phyloP scores from a whole-genome alignment of 768 basidiomycete genomes.

The Symmetrospora coprosmae region DNA sequence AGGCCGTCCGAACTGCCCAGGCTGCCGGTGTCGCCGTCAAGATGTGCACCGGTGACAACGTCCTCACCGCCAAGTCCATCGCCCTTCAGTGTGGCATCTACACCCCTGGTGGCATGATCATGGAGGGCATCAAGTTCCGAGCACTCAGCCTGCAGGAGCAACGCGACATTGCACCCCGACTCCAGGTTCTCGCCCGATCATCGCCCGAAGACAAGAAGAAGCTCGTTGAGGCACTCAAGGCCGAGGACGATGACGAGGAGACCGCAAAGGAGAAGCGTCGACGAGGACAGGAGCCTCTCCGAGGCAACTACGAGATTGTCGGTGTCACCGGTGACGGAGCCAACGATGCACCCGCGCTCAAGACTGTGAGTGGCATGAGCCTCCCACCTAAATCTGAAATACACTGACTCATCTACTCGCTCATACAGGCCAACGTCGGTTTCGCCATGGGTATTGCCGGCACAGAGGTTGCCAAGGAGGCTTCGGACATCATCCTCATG shows the following conservation, averaged over 20 bases:
- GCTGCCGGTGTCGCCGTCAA: slow-evolving; percentile 83
- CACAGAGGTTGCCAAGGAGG: slow-evolving; percentile 97
- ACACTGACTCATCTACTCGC: slow-evolving; percentile 5
- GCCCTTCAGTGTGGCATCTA: slow-evolving; percentile 93
- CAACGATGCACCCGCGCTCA: slow-evolving; percentile 91
- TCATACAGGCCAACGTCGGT: slow-evolving; percentile 69
- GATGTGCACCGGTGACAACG: slow-evolving; percentile 98
- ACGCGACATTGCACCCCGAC: slow-evolving; percentile 68
- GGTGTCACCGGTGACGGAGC: slow-evolving; percentile 97
- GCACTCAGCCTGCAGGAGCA: slow-evolving; percentile 55
- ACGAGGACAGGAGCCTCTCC: no score
- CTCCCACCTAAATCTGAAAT: no score
- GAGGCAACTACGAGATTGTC: no score
- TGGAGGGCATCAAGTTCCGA: slow-evolving; percentile 93
- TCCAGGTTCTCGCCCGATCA: slow-evolving; percentile 92
- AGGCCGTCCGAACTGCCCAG: slow-evolving; percentile 75
- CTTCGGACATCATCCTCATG: slow-evolving; percentile 97
- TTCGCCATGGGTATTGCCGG: slow-evolving; percentile 95
- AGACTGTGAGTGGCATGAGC: slow-evolving; percentile 39
- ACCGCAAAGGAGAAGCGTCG: no score
- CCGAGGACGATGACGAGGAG: slow-evolving; percentile 65
- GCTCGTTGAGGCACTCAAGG: slow-evolving; percentile 77
- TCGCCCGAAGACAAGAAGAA: slow-evolving; percentile 95
- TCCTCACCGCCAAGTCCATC: slow-evolving; percentile 66
- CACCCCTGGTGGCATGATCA: slow-evolving; percentile 81